Base-by-base conservation (phyloP, 768 basidiomycete genomes). In the Termitomyces sp. region DNA sequence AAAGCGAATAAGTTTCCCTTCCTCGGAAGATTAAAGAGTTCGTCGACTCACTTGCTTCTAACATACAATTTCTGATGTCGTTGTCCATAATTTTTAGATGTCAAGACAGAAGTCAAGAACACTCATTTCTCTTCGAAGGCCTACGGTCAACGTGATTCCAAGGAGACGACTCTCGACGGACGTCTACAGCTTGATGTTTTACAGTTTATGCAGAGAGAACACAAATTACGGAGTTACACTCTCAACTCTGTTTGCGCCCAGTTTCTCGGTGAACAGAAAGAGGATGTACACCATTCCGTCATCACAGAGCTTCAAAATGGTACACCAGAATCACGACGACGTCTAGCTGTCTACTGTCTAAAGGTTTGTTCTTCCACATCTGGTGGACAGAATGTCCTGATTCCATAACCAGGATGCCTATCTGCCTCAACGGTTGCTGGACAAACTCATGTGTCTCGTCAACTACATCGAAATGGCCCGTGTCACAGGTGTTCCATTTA, bases 381-480 rank as follows among this genome's bases (percentile, higher is more conserved):
- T 39, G 20, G 18, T 24, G 5, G 13, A 22, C 46, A 55, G 2
- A 42, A 45, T 28, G 40, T 24, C 32, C 18, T 58, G 45, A 55
- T 3, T 22, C 51, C 18, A 51, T 50, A 4, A 58, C 11, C 65
- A 97, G 94, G 97, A 99, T 81, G 96, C 97, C 3, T 99, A 99
- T 72, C 86, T 99, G 28, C 97, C 97, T 0, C 97, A 99, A 74
- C 82, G 97, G 57, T 74, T 98, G 42, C 83, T 99, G 74, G 97
- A 98, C 74, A 99, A 98, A 74, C 81, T 99, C 36, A 98, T 98
- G 97, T 98, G 94, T 64, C 95, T 99, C 69, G 89, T 99, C 74
- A 99, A 99, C 74, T 98, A 97, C 70, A 89, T 87, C 50, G 97
- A 99, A 73, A 98, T 99, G 97, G 84, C 97, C n/a, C 92, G 97